phyloP scores from a whole-genome alignment of 225 moss, liverwort and hornwort genomes.

The Polytrichum commune region DNA sequence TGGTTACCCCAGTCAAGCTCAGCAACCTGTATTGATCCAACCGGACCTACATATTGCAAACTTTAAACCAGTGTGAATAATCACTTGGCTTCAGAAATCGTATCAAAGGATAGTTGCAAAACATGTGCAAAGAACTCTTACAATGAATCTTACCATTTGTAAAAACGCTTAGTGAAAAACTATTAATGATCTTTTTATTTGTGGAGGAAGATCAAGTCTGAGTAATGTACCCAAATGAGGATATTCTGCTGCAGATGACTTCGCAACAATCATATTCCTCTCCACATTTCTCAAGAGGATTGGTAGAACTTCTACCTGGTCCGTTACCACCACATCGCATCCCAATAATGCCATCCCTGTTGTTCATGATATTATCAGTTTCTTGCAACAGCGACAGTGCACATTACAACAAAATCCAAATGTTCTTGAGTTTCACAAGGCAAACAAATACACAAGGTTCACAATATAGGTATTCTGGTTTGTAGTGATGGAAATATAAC shows the following conservation, averaged over 20 bases:
- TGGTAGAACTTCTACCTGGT: conserved; percentile 71
- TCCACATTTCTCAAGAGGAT: conserved; percentile 79
- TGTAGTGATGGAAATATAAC: not conserved
- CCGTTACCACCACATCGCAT: conserved; percentile 72
- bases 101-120: not conserved
- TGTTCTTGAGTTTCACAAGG: not conserved
- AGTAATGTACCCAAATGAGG: conserved; percentile 58
- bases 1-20: conserved; percentile 93
- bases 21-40: conserved; percentile 76
- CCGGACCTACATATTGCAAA: conserved; percentile 46
- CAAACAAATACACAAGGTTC: not conserved
- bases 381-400: not conserved
- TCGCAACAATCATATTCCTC: conserved; percentile 75
- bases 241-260: conserved; percentile 64
- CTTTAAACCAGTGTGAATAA: not conserved
- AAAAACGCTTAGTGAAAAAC: not conserved
- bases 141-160: not conserved
- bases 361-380: conserved; percentile 13
- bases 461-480: not conserved
- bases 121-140: not conserved
- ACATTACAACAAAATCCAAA: not conserved
- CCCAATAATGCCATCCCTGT: conserved; percentile 92
- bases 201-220: not conserved
- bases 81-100: not conserved
- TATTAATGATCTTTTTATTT: not conserved